These are phyloP conservation scores for Diaporthe velutina DNA, from an alignment of 2,329 filamentous ascomycete genomes.

Conservation along the genomic window DNA sequence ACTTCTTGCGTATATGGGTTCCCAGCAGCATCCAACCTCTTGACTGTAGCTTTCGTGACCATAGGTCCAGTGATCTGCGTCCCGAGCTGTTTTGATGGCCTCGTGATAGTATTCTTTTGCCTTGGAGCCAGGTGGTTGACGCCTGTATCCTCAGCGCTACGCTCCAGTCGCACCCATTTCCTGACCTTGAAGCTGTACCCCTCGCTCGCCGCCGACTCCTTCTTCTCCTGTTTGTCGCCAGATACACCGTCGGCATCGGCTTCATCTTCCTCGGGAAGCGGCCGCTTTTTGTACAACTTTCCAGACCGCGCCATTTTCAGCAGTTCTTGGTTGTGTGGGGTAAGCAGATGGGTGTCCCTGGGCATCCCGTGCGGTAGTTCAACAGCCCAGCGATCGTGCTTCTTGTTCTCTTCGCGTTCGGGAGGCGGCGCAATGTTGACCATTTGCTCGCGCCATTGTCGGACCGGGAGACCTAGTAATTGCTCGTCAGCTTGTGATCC, in stretches of 20 bases:
- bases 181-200: slow-evolving; percentile 70
- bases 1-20: slow-evolving; percentile 89
- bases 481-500: slow-evolving; percentile 13
- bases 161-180: slow-evolving; percentile 71
- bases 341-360: slow-evolving; percentile 82
- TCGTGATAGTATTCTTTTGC: slow-evolving; percentile 71
- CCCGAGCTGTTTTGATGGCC: slow-evolving; percentile 65
- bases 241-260: slow-evolving; percentile 60
- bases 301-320: slow-evolving; percentile 85
- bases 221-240: slow-evolving; percentile 69
- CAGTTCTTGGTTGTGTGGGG: slow-evolving; percentile 84
- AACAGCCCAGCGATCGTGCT: slow-evolving; percentile 77
- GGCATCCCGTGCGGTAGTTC: slow-evolving; percentile 87
- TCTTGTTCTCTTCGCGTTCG: slow-evolving; percentile 72
- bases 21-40: slow-evolving; percentile 81
- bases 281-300: slow-evolving; percentile 82
- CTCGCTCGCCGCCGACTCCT: slow-evolving; percentile 75
- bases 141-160: slow-evolving; percentile 74
- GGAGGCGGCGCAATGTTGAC: slow-evolving; percentile 77
- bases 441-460: slow-evolving; percentile 86
- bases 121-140: slow-evolving; percentile 71
- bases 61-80: slow-evolving; percentile 63
- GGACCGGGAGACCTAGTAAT: slow-evolving; percentile 83
- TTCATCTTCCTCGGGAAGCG: slow-evolving; percentile 74
- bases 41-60: slow-evolving; percentile 83